Base-by-base conservation (phyloP, 2,329 filamentous ascomycete species). In the Clarireedia hainanense region DNA sequence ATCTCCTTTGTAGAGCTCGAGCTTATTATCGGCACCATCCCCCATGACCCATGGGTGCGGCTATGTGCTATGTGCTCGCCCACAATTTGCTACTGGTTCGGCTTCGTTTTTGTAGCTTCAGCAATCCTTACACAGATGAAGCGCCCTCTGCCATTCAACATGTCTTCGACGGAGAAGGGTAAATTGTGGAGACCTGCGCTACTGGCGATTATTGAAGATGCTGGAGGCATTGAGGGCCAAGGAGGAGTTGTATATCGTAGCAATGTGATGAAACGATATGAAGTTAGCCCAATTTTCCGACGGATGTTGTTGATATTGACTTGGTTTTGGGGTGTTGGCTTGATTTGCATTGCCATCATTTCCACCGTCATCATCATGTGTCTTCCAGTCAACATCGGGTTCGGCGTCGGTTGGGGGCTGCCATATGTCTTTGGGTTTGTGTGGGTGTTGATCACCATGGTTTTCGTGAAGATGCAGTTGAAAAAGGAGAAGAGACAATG, bases 301-400 rank as follows among this genome's bases (percentile, higher is more conserved):
- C 52, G 58, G 4, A 65, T 65, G 63, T 55, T 66, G 15, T 50
- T 64, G 54, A 43, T 60, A 5, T 12, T 66, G 45, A 63, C 50
- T 39, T 66, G 61, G 63, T 58, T 56, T 50, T 68, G 74, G 74
- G 60, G 63, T 2, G 23, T 63, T 20, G 61, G 60, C 14, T 49
- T 65, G 30, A 47, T 65, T n/a, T 53, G 50, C 15, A 59, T 63
- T 39, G 61, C 63, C n/a, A 63, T 60, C 39, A 55, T 64, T 15
- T 51, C 61, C 7, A 66, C 63, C 9, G 56, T 60, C 7, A 42
- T 65, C 37, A 60, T 67, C 23, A 65, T 65, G 62, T 54, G 54
- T 5, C 48, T 66, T 47, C 53, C 52, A 2, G 56, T 57, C 20
- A 56, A 65, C 43, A 58, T 61, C 47, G 64, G 58, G 15, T 65